Percentiles rank a stretch among this genome's conserved stretches.
Conservation (phyloP, 805 yeast genomes). For the Yarrowia osloensis region DNA sequence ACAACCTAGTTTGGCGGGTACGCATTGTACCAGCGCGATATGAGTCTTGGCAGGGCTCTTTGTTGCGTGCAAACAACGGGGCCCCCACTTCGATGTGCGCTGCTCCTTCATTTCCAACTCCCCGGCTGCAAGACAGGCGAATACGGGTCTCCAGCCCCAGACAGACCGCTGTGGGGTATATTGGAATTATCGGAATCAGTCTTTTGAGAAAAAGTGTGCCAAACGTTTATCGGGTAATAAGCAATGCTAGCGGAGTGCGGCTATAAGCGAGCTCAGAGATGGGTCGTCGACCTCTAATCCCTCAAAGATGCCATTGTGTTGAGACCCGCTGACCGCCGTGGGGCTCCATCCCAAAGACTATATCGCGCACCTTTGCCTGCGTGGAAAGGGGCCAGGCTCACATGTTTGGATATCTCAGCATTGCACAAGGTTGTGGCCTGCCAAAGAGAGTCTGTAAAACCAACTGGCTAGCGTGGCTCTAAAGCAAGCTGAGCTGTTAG, state of each 20-base stretch:
- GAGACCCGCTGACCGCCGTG: background rate
- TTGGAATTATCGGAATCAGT: background rate
- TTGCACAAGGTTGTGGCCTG: background rate
- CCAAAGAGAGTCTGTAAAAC: background rate
- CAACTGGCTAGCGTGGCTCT: background rate
- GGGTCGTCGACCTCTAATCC: background rate
- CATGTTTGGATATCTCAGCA: background rate
- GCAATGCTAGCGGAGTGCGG: background rate
- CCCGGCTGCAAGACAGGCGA: no score
- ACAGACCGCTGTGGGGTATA: background rate
- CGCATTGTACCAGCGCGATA: background rate
- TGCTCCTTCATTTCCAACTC: no score
- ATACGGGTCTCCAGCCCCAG: background rate
- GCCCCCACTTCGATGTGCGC: background rate
- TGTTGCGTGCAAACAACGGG: background rate
- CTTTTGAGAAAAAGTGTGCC: background rate
- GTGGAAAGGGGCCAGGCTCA: background rate
- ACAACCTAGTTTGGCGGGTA: background rate
- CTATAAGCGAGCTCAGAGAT: background rate
- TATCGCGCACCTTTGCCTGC: background rate
- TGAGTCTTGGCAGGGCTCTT: background rate
- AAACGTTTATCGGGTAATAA: background rate
- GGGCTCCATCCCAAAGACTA: background rate
- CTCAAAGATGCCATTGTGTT: background rate
- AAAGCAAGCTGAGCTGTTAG: background rate